Conservation (phyloP, 768 basidiomycete species). For the Pleurotus cornucopiae region DNA sequence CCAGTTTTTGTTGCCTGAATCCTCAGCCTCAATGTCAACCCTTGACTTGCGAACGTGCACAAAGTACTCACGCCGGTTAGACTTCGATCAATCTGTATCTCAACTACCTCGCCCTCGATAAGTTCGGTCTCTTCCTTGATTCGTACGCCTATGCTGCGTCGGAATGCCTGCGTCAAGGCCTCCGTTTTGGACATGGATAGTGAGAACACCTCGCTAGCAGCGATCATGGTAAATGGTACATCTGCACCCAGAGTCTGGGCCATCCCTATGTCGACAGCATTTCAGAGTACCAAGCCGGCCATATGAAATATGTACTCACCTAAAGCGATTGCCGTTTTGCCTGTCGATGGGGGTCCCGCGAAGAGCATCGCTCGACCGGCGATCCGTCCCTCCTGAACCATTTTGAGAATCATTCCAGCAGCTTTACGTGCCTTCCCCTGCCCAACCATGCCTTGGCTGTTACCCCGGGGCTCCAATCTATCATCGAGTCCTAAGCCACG, state of each 20-base stretch:
- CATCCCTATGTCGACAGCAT: constrained; percentile 62
- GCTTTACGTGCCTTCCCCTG: constrained; percentile 96
- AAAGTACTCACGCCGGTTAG: constrained; percentile 74
- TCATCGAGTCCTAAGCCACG: constrained; percentile 93
- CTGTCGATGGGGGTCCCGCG: constrained; percentile 95
- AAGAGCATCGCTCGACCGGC: constrained; percentile 96
- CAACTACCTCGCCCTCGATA: constrained; percentile 97
- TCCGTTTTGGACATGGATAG: constrained; percentile 99
- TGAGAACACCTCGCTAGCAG: constrained; percentile 97
- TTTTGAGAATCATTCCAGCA: constrained; percentile 94
- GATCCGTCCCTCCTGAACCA: constrained; percentile 96
- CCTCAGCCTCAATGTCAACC: not conserved
- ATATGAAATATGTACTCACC: constrained; percentile 44
- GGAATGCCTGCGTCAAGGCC: constrained; percentile 93
- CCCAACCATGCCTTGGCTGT: constrained; percentile 95
- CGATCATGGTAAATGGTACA: constrained; percentile 97
- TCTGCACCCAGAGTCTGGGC: constrained; percentile 91
- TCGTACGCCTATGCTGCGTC: constrained; percentile 93
- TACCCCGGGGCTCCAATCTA: constrained; percentile 81
- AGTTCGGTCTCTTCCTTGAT: constrained; percentile 98
- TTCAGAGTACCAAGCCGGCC: not conserved
- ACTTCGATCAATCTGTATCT: constrained; percentile 97
- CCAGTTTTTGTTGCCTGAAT: constrained; percentile 95
- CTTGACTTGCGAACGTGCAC: too few relatives aligned
- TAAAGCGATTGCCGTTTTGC: constrained; percentile 97